These are phyloP conservation scores for Cutaneotrichosporon sp. DNA, from an alignment of 1,284 basidiomycete genomes.

Conservation along the genomic window DNA sequence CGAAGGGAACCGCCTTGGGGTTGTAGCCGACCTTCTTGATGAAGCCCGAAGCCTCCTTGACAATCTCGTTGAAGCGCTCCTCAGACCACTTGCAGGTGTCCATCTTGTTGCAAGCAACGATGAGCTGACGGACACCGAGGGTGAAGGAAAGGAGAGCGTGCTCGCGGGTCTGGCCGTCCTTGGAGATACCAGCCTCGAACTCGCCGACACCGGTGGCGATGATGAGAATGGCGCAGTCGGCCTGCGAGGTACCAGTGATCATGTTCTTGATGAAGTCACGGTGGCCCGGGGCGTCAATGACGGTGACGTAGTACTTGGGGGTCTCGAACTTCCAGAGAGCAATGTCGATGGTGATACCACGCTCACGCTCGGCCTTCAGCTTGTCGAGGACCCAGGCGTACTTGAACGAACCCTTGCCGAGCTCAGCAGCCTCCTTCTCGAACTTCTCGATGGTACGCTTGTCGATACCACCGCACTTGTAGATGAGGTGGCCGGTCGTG, in stretches of 20 bases:
- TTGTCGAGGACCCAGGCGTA: constrained; percentile 99
- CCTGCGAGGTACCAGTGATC: constrained; percentile 99
- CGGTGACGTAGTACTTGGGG: constrained; percentile 78
- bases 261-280: constrained; percentile 99
- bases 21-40: constrained; percentile 99
- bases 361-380: constrained; percentile 96
- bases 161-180: constrained; percentile 99
- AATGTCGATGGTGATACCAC: constrained; percentile 99
- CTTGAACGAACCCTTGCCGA: constrained; percentile 97
- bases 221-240: constrained; percentile 99
- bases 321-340: constrained; percentile 98
- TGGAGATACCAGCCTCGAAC: constrained; percentile 99
- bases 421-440: constrained; percentile 99
- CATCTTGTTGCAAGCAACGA: constrained; percentile 88
- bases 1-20: constrained; percentile 97
- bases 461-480: constrained; percentile 99
- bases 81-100: constrained; percentile 74
- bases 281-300: constrained; percentile 92
- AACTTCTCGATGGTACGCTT: constrained; percentile 99
- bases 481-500: constrained; percentile 99
- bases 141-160: constrained; percentile 99
- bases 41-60: constrained; percentile 98
- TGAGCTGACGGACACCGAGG: constrained; percentile 99
- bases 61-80: constrained; percentile 99
- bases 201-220: constrained; percentile 93